Evolutionary conservation across 2,329 filamentous ascomycete species (phyloP), one percentile per base, ranked within the genome.

Genomic region (Epichloe uncinata): DNA sequence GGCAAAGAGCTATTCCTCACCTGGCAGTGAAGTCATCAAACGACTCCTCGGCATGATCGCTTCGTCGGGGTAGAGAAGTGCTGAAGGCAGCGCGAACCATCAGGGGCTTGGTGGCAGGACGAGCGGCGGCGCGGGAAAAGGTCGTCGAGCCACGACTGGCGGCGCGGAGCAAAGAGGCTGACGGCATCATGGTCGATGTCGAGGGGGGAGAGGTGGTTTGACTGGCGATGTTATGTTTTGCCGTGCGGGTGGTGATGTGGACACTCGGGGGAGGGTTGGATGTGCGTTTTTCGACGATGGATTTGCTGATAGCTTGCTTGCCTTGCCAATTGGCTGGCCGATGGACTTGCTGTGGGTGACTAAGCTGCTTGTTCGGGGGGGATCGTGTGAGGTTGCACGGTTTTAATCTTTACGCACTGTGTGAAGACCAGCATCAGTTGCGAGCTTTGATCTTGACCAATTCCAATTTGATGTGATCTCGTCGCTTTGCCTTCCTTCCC

Each of bases 11-110:
- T 45, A 12, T 34, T 63, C 63, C 77, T 72, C 87, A 98, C 93
- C 93, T 90, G 63, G 89, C 85, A 72, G 87, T 89, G 73, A 98
- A 98, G 77, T 97, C 90, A 78, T 98, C 93, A 63, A 95, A 98
- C 64, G 86, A 95, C 82, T 98, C 93, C 72, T 98, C 93, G 66
- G 84, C 80, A 72, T 95, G 87, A 65, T 77, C 72, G 65, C 69
- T 68, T 60, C 71, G 73, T 65, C 75, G 69, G 64, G 74, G 66
- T 60, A 71, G 66, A 55, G 73, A 75, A 65, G 80, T 84, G 76
- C 77, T 84, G 73, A 84, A 84, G 61, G 72, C 70, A 60, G 74
- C 70, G 63, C 73, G 75, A 62, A 73, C 74, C 65, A 74, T 71
- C 62, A 80, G 67, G 65, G 78, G 72, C 61, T 66, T 63, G 50